These are phyloP conservation scores for Eucalyptus cloeziana DNA, from an alignment of 345 rosid species.

Conservation along the genomic window DNA sequence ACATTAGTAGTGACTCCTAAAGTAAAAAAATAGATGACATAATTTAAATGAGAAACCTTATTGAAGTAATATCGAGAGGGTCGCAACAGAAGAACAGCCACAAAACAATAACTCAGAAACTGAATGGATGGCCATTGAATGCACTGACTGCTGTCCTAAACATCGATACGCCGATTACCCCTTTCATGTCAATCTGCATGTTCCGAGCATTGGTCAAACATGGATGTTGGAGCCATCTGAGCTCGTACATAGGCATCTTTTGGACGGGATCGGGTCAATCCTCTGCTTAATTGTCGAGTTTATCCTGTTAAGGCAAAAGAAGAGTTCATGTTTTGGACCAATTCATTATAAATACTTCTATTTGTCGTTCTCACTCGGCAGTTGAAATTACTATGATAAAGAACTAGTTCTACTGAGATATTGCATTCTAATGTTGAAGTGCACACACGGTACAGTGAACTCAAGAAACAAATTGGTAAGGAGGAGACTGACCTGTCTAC, in stretches of 20 bases:
- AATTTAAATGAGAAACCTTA: too few species aligned
- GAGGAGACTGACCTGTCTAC: not conserved
- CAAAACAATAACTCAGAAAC: not conserved
- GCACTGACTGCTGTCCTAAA: too few species aligned
- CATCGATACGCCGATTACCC: too few species aligned
- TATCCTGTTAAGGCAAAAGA: not conserved
- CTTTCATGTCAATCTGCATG: too few species aligned
- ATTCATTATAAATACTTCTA: not conserved
- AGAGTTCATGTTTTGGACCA: not conserved
- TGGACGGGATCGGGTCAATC: not conserved
- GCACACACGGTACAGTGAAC: not conserved
- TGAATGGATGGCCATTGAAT: not conserved
- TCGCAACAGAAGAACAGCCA: not conserved
- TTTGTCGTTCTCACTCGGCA: not conserved
- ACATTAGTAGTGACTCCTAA: not conserved
- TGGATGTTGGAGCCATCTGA: too few species aligned
- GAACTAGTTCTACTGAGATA: not conserved
- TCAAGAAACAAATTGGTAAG: not conserved
- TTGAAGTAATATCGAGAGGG: not conserved
- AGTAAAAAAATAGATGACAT: too few species aligned
- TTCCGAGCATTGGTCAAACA: too few species aligned
- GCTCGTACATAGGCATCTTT: too few species aligned
- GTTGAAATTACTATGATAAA: not conserved
- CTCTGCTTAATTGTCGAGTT: not conserved
- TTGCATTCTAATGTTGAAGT: not conserved